These are phyloP conservation scores for Cryphonectria nitschkei DNA, from an alignment of 2,329 filamentous ascomycete genomes.

Conservation along the genomic window DNA sequence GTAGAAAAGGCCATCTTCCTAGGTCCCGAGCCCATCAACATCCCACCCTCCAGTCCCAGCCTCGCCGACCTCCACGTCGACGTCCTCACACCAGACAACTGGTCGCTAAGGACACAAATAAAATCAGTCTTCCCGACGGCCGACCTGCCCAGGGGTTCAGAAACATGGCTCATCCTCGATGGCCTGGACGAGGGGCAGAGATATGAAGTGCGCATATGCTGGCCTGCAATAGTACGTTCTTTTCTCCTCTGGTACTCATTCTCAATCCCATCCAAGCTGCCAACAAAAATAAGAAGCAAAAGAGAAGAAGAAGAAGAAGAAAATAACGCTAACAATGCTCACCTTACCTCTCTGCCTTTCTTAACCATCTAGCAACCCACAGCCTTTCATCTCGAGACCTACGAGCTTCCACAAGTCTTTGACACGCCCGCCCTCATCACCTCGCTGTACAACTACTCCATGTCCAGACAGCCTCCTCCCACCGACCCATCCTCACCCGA, in stretches of 20 bases:
- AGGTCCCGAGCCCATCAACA: slow-evolving; percentile 62
- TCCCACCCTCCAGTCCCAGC: slow-evolving; percentile 59
- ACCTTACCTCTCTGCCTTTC: slow-evolving; percentile 19
- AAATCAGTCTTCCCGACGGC: slow-evolving; percentile 68
- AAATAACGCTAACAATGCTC: slow-evolving; percentile 9
- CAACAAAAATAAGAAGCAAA: not conserved
- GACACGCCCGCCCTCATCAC: slow-evolving; percentile 64
- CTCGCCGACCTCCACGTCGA: slow-evolving; percentile 66
- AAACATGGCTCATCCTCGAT: slow-evolving; percentile 81
- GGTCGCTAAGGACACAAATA: slow-evolving; percentile 65
- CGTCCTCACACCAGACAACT: slow-evolving; percentile 61
- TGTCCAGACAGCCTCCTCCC: slow-evolving; percentile 46
- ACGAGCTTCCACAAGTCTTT: slow-evolving; percentile 64
- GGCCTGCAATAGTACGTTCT: slow-evolving; percentile 83
- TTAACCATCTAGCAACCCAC: slow-evolving; percentile 74
- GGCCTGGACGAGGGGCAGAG: slow-evolving; percentile 70
- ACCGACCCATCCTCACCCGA: slow-evolving; percentile 7
- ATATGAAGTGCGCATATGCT: slow-evolving; percentile 92
- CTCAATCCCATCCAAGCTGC: not conserved
- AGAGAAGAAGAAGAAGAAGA: not conserved
- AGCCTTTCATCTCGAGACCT: slow-evolving; percentile 70
- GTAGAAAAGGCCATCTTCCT: slow-evolving; percentile 91
- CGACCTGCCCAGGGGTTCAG: slow-evolving; percentile 56
- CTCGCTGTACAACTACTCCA: slow-evolving; percentile 66
- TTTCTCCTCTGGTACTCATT: slow-evolving; percentile 31